Evolutionary conservation across 768 basidiomycete species (phyloP).

Genomic region (Termitomyces sp.): DNA sequence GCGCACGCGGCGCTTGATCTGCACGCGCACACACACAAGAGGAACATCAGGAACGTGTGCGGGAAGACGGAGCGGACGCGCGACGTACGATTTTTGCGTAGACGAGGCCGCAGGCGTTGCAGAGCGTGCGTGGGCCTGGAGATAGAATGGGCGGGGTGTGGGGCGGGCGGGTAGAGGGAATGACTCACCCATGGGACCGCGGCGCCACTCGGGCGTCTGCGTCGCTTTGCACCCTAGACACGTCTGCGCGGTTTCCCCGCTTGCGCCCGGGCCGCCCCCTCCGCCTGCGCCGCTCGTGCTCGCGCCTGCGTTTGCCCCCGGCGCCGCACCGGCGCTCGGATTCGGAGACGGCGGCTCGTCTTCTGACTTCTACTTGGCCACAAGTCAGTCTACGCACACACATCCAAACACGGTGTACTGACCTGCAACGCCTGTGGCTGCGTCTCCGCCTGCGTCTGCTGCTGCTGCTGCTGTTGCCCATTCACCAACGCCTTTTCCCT

Average conservation of each 20-base stretch:
- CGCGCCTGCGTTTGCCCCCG: not conserved
- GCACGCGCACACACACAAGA: not conserved
- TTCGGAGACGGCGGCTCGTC: not conserved
- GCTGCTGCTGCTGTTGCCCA: not conserved
- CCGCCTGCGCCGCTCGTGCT: too few relatives aligned
- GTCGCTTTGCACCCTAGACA: constrained; percentile 82
- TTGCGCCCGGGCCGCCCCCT: too few relatives aligned
- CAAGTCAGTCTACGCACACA: too few relatives aligned
- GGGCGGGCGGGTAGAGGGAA: not conserved
- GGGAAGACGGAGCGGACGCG: not conserved
- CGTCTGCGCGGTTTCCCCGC: constrained; percentile 37
- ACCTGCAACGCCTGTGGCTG: constrained; percentile 2
- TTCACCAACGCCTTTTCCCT: not conserved
- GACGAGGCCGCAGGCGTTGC: constrained; percentile 83
- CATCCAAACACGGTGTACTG: not conserved
- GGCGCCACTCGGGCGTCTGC: constrained; percentile 82
- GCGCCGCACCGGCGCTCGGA: not conserved
- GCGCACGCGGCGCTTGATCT: constrained; percentile 15
- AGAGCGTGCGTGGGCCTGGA: constrained; percentile 73
- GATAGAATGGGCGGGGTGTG: accelerated
- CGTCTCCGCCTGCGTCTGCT: not conserved
- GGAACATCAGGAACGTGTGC: not conserved
- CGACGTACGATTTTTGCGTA: constrained; percentile 70
- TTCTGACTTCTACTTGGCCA: not conserved
- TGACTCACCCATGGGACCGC: constrained; percentile 70